phyloP scores from a whole-genome alignment of 1,139 yeast genomes.

The Pichia sp. region DNA sequence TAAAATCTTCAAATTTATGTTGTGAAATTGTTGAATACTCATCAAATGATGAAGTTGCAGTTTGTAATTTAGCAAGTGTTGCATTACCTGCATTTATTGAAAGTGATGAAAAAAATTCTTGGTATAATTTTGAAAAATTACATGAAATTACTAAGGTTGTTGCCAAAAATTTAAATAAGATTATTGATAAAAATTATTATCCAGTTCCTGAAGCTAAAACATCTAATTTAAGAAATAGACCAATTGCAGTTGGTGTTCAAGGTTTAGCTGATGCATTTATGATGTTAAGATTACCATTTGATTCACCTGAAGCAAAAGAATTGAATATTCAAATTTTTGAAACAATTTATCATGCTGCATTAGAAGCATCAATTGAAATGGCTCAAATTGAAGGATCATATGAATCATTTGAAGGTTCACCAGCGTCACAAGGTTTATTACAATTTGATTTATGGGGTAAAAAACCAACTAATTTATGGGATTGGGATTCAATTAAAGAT shows the following conservation, averaged over 20 bases:
- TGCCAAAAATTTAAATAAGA: conserved; percentile 48
- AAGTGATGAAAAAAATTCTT: conserved; percentile 33
- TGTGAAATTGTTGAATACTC: conserved; percentile 60
- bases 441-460: conserved; percentile 55
- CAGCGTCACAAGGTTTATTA: conserved; percentile 51
- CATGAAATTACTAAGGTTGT: conserved; percentile 51
- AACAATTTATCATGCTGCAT: conserved; percentile 55
- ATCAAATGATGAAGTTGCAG: conserved; percentile 52
- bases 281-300: conserved; percentile 51
- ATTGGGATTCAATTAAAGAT: conserved; percentile 48
- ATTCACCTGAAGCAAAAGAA: conserved; percentile 49
- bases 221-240: conserved; percentile 53
- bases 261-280: conserved; percentile 57
- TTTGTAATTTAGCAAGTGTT: conserved; percentile 55
- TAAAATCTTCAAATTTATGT: conserved; percentile 56
- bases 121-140: conserved; percentile 50
- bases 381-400: conserved; percentile 44
- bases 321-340: conserved; percentile 55
- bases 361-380: conserved; percentile 51
- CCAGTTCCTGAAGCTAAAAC: conserved; percentile 49
- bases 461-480: conserved; percentile 51
- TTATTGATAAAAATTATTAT: conserved; percentile 51
- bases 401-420: conserved; percentile 47
- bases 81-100: conserved; percentile 54
- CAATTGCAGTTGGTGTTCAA: conserved; percentile 59